These are phyloP conservation scores for Xylaria flabelliformis DNA, from an alignment of 495 filamentous ascomycete genomes.

Conservation along the genomic window DNA sequence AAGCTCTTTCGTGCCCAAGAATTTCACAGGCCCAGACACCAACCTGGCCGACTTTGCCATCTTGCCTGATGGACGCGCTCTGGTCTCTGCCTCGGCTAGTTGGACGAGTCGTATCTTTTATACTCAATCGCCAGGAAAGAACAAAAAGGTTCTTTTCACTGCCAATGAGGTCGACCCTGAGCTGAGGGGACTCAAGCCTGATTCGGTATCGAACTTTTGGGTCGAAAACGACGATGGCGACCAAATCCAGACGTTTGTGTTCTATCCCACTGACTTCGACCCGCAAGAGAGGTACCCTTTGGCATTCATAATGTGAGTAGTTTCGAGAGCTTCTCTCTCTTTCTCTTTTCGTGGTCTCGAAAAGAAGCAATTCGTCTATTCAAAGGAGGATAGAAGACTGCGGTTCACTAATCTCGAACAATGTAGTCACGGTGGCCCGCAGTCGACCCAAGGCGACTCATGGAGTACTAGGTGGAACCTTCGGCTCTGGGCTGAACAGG, in stretches of 20 bases:
- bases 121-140: slow-evolving; percentile 65
- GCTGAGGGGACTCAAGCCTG: slow-evolving; percentile 55
- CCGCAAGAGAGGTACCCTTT: slow-evolving; percentile 35
- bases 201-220: slow-evolving; percentile 35
- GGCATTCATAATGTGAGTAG: slow-evolving; percentile 27
- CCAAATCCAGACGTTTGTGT: slow-evolving; percentile 34
- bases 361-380: not conserved
- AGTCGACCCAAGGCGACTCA: slow-evolving; percentile 26
- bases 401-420: not conserved
- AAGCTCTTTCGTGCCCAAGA: slow-evolving; percentile 50
- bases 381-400: not conserved
- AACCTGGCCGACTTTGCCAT: slow-evolving; percentile 59
- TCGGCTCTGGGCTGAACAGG: slow-evolving; percentile 35
- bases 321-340: not conserved
- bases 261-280: slow-evolving; percentile 34
- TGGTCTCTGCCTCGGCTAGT: slow-evolving; percentile 24
- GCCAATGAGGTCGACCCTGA: slow-evolving; percentile 63
- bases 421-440: slow-evolving; percentile 30
- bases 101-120: slow-evolving; percentile 66
- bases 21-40: slow-evolving; percentile 59
- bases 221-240: slow-evolving; percentile 29
- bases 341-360: not conserved
- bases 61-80: slow-evolving; percentile 48
- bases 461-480: slow-evolving; percentile 35
- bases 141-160: slow-evolving; percentile 76